Percentiles rank a stretch among this genome's conserved stretches.
Conservation (phyloP, 2,329 filamentous ascomycete species). For the Didymella sp. region DNA sequence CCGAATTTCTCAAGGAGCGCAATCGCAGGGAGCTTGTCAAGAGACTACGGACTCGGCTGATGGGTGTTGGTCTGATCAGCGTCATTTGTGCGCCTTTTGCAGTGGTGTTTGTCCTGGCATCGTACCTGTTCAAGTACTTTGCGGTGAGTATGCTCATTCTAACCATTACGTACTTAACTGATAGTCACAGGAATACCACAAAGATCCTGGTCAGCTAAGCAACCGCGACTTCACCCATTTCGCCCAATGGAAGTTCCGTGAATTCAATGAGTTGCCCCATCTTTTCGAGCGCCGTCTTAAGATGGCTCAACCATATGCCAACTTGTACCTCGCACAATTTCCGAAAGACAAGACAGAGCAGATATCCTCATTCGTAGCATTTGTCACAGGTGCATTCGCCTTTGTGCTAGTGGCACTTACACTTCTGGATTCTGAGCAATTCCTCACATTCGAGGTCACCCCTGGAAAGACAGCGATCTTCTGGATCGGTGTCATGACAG, state of each 20-base stretch:
- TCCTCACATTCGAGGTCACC: conserved; percentile 90
- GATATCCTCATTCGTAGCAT: conserved; percentile 81
- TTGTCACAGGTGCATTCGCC: conserved; percentile 84
- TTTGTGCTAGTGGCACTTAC: conserved; percentile 85
- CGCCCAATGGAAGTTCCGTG: conserved; percentile 97
- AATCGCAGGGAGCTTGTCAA: conserved; percentile 80
- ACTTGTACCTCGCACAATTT: conserved; percentile 92
- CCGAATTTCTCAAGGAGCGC: conserved; percentile 83
- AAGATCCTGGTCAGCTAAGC: conserved; percentile 86
- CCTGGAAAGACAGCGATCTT: conserved; percentile 87
- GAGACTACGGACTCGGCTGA: conserved; percentile 77
- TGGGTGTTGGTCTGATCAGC: conserved; percentile 85
- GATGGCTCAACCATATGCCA: conserved; percentile 94
- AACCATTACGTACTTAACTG: conserved; percentile 66
- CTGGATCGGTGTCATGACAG: conserved; percentile 83
- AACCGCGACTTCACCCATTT: conserved; percentile 89
- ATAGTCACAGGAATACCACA: conserved; percentile 80
- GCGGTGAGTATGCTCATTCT: conserved; percentile 64
- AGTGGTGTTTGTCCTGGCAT: conserved; percentile 82
- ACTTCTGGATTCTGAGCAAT: conserved; percentile 87
- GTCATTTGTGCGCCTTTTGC: conserved; percentile 86
- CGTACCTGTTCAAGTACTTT: conserved; percentile 95
- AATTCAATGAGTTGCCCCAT: conserved; percentile 96
- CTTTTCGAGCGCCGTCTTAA: conserved; percentile 88
- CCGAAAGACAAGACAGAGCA: conserved; percentile 94